These are phyloP conservation scores for Monilinia fructigena DNA, from an alignment of 2,329 filamentous ascomycete genomes.

Conservation along the genomic window DNA sequence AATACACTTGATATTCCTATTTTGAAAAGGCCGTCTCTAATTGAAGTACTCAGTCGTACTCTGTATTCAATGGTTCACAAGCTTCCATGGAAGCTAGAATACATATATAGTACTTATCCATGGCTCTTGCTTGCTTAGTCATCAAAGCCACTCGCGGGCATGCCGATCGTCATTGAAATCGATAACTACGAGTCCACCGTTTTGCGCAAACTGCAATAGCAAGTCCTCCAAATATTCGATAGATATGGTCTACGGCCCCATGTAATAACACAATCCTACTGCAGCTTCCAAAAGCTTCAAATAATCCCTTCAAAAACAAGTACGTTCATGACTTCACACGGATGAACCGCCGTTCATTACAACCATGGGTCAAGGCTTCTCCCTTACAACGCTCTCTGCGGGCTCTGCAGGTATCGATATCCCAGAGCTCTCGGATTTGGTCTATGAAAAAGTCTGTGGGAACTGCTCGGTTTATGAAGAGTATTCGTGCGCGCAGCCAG, in stretches of 20 bases:
- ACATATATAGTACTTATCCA: not conserved
- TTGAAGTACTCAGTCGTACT: not conserved
- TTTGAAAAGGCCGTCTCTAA: not conserved
- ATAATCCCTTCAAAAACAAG: not conserved
- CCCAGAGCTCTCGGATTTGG: slow-evolving; percentile 83
- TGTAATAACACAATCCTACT: not conserved
- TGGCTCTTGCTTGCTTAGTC: slow-evolving; percentile 1
- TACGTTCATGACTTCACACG: slow-evolving; percentile 34
- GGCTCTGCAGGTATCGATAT: slow-evolving; percentile 93
- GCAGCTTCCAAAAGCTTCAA: slow-evolving; percentile 12
- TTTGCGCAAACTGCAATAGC: not conserved
- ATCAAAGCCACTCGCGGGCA: not conserved
- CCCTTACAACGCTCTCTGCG: slow-evolving; percentile 84
- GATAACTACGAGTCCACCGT: not conserved
- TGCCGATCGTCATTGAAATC: not conserved
- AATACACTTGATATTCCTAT: not conserved
- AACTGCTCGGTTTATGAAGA: slow-evolving; percentile 93
- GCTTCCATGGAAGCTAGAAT: not conserved
- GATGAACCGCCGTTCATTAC: slow-evolving; percentile 33
- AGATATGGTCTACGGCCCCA: not conserved
- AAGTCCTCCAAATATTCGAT: not conserved
- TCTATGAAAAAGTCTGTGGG: slow-evolving; percentile 90
- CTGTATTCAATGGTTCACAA: not conserved
- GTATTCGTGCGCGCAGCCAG: slow-evolving; percentile 83
- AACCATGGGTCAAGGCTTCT: slow-evolving; percentile 94